Conservation (phyloP, 2,329 filamentous ascomycete genomes). For the Plenodomus lindquistii region DNA sequence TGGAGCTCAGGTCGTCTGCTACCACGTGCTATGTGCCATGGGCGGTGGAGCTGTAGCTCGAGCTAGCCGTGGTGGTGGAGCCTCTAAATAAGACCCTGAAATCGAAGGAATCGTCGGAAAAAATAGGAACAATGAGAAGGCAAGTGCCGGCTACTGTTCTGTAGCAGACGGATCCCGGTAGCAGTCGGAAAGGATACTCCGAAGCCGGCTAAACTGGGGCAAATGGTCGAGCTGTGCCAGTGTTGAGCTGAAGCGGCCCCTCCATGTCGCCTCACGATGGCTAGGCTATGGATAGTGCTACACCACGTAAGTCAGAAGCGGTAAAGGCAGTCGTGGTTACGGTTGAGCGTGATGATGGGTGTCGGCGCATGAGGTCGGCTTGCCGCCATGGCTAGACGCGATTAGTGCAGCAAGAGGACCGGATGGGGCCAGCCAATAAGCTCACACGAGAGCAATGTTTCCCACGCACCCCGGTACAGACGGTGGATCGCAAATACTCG, state of each 20-base stretch:
- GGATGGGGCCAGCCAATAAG: constrained; percentile 11
- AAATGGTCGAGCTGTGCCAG: background rate
- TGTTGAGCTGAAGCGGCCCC: too few species aligned
- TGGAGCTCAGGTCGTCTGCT: constrained; percentile 11
- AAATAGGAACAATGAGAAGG: constrained; percentile 30
- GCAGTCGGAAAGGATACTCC: constrained; percentile 16
- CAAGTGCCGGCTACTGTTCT: constrained; percentile 8
- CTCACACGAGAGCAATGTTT: constrained; percentile 1
- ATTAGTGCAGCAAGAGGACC: background rate
- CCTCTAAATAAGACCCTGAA: constrained; percentile 25
- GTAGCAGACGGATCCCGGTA: constrained; percentile 6
- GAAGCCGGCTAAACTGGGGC: constrained; percentile 15
- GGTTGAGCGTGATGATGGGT: background rate
- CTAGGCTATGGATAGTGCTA: too few species aligned
- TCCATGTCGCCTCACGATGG: background rate
- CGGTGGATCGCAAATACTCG: constrained; percentile 7
- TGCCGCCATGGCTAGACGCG: background rate
- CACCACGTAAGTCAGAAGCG: too few species aligned
- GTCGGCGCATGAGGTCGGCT: constrained; percentile 2
- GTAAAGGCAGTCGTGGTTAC: background rate
- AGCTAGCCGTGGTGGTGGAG: constrained; percentile 16
- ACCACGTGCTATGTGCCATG: constrained; percentile 23
- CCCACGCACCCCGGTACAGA: constrained; percentile 13
- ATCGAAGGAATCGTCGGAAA: constrained; percentile 22
- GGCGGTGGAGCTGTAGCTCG: constrained; percentile 16